Evolutionary conservation across 2,329 filamentous ascomycete species (phyloP), one percentile per base, ranked within the genome.

Genomic region (Geosmithia morbida): DNA sequence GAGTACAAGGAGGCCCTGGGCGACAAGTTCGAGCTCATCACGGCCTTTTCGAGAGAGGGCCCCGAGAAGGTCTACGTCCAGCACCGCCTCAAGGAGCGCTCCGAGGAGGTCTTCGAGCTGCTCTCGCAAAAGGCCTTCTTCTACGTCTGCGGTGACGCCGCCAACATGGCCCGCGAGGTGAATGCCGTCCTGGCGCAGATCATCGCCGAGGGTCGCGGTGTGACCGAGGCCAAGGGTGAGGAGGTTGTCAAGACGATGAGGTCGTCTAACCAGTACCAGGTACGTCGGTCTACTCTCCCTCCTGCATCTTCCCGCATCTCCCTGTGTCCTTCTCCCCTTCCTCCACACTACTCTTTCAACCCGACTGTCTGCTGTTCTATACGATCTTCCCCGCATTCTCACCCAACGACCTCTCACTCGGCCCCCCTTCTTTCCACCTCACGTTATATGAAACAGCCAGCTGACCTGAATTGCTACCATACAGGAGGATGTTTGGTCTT

Each of bases 171-270:
- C 44, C 82, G 89, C 49, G 89, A 94, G 63, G 88, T 96, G 59
- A 96, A 94, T 63, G 73, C 82, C 20, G 79, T 87, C n/a, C 73
- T 98, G 42, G 83, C 75, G 22, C 82, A 94, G 61, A 94, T 97
- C 59, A 82, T 98, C 56, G 74, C 88, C 22, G 80, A 89, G 61
- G 77, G 94, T 64, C 79, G 92, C 47, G 84, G 84, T 46, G 75
- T 97, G 49, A 74, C 87, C 2, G 83, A 90, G 58, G 72, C 83
- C 53, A 95, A 95, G 75, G 92, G 80, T 14, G 92, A 98, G 67
- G 90, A 97, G 61, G 82, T 96, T 58, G 88, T 98, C 51, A 98
- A 97, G 78, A 83, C 83, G 57, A 96, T 98, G 90, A 83, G 92
- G 60, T 83, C 85, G 55, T 81, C 84, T 54, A 96, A 94, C 66